Conservation (phyloP, 2,329 filamentous ascomycete species). For the Hirsutella thompsonii region DNA sequence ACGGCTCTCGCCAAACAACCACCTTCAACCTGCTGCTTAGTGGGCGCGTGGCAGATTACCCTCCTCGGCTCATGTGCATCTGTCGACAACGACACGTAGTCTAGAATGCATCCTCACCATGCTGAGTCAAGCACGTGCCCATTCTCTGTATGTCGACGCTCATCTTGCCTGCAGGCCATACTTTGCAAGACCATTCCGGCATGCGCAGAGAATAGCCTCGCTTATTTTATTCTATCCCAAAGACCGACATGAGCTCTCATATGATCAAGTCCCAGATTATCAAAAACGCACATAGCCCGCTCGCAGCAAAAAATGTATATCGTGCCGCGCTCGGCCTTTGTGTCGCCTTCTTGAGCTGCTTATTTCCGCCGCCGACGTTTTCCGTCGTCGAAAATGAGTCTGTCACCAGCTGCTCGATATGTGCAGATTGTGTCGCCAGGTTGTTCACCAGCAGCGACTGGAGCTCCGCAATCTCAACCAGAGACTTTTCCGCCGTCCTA, state of each 20-base stretch:
- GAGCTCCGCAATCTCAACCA: slow-evolving; percentile 84
- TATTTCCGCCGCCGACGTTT: slow-evolving; percentile 82
- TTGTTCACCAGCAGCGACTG: slow-evolving; percentile 83
- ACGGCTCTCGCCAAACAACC: no score
- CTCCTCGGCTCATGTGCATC: no score
- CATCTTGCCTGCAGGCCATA: no score
- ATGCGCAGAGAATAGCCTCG: no score
- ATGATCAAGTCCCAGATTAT: slow-evolving; percentile 67
- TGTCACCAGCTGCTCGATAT: slow-evolving; percentile 77
- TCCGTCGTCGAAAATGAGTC: slow-evolving; percentile 73
- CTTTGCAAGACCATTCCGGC: no score
- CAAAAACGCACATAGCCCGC: slow-evolving; percentile 60
- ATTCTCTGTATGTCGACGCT: no score
- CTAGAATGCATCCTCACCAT: no score
- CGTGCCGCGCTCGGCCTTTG: slow-evolving; percentile 60
- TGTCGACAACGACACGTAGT: no score
- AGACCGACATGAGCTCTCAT: slow-evolving; percentile 10
- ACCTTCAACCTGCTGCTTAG: no score
- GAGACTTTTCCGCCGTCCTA: slow-evolving; percentile 77
- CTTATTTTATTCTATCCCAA: no score
- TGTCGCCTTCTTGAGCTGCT: slow-evolving; percentile 74
- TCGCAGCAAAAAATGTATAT: slow-evolving; percentile 70
- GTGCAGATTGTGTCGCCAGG: slow-evolving; percentile 70
- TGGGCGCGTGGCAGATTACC: no score
- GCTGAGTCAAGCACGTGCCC: no score